Base-by-base conservation (phyloP, 163 green algal genomes). In the Scenedesmus sp. region DNA sequence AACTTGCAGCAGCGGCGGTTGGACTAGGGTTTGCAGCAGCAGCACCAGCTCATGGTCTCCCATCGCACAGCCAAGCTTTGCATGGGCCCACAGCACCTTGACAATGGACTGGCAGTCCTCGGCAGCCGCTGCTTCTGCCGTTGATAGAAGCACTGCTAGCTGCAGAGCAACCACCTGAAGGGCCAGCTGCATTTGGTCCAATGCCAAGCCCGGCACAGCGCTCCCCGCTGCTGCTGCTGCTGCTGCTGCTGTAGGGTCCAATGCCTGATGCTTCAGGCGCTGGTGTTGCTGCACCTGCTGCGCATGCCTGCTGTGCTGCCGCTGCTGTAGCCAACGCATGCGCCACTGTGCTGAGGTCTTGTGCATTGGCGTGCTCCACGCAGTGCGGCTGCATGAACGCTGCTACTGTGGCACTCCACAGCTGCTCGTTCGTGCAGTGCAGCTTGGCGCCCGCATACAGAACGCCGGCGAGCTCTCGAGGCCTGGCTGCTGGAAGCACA, bases 71-170 rank as follows among this genome's bases (percentile, higher is more conserved):
- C 46, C n/a, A 30, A 86, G 46, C 37, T 72, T 86, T 16, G 81
- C 81, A 73, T 42, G 22, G 26, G 81, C 46, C 81, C 81, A 86
- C 4, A 86, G 81, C 18, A 86, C 42, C 12, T 70, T 86, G 30
- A 56, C 61, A 46, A 86, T 49, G 13, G 44, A 44, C 49, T 72
- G 81, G 65, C 65, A 76, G 65, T 76, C 7, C 30, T 76, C 65
- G 9, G 65, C 30, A 40, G 65, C 65, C 40, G 65, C 65, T 76
- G 30, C 3, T 40, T 0, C 30, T 76, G 65, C 30, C 30, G 5
- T 40, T 20, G 26, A 73, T 10, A 44, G 81, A 24, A n/a, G 61
- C 46, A 40, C 79, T 85, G 79, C 79, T 22, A 42, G 24, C 79
- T 88, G 44, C 83, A 84, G 78, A 2, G 43, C 42, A 35, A 84